Conservation (phyloP, 208 protist species). For the Trypanosoma grayi region DNA sequence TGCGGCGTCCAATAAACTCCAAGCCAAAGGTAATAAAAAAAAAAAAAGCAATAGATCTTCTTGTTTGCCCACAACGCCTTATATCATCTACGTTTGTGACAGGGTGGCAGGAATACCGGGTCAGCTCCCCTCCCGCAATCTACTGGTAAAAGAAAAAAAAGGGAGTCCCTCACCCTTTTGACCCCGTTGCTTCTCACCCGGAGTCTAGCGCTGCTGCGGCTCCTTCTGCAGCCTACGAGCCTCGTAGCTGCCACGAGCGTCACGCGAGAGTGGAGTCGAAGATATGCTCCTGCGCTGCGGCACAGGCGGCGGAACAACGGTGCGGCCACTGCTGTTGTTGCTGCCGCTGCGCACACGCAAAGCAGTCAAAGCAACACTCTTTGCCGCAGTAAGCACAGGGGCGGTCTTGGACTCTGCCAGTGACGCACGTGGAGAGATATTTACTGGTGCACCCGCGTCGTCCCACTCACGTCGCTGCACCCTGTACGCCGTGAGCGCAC, state of each 20-base stretch:
- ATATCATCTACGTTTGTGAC: too few species aligned
- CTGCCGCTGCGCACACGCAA: background rate
- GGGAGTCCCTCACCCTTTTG: too few species aligned
- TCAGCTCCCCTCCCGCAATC: too few species aligned
- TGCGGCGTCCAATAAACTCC: too few species aligned
- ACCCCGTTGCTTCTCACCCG: too few species aligned
- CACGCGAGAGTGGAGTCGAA: background rate
- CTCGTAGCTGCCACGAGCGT: background rate
- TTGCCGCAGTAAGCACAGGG: slow-evolving; percentile 3
- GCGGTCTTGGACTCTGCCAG: background rate
- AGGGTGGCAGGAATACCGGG: too few species aligned
- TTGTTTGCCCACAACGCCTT: too few species aligned
- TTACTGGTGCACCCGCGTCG: background rate
- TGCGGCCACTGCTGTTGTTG: background rate
- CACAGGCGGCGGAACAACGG: background rate
- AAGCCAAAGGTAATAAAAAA: too few species aligned
- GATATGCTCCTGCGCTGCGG: background rate
- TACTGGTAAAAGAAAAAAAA: too few species aligned
- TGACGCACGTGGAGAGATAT: background rate
- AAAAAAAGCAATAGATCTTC: too few species aligned
- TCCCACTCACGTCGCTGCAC: background rate
- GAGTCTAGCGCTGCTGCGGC: too few species aligned
- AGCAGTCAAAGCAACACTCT: background rate
- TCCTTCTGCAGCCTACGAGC: background rate
- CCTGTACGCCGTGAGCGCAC: background rate